Percentiles rank a stretch among this genome's conserved stretches.
phyloP scores from a whole-genome alignment of 176 grass and related monocot species.

The Pontederia crassipes region DNA sequence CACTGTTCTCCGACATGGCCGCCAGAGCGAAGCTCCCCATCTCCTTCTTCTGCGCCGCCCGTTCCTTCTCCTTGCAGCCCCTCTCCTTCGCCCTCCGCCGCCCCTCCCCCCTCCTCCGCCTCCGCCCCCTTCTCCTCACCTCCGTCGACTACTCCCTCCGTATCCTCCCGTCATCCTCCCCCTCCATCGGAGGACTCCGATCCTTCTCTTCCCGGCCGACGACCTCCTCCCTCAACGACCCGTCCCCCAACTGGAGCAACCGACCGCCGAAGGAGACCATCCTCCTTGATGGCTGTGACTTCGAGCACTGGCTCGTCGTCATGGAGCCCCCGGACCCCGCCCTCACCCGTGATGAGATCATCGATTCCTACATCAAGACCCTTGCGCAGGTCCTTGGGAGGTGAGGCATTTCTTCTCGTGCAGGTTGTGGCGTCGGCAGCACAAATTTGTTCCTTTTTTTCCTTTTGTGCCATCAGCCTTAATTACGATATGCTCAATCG shows the following conservation, averaged over 20 bases:
- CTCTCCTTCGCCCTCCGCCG: conserved; percentile 3
- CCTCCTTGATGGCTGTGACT: conserved; percentile 73
- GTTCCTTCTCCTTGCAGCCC: conserved; percentile 15
- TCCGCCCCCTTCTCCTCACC: conserved; percentile 18
- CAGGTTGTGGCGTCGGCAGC: not conserved
- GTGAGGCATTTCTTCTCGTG: conserved; percentile 16
- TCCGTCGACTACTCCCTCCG: conserved; percentile 2
- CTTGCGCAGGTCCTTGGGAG: conserved; percentile 61
- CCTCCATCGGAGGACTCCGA: not conserved
- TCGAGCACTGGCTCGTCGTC: conserved; percentile 88
- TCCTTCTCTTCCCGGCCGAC: conserved; percentile 44
- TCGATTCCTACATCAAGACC: conserved; percentile 78
- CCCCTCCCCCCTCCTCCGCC: not conserved
- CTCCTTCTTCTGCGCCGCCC: not conserved
- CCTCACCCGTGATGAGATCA: conserved; percentile 62
- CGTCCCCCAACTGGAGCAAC: conserved; percentile 70
- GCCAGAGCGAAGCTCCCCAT: conserved; percentile 6
- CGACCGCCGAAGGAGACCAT: conserved; percentile 78
- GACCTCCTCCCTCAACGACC: conserved; percentile 54
- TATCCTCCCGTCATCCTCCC: not conserved
- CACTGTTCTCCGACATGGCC: too few species aligned
- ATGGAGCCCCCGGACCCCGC: conserved; percentile 69
- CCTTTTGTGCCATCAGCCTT: too few species aligned
- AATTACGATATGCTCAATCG: too few species aligned
- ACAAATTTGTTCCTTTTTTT: not conserved